Conservation (phyloP, 352 stramenopile species). For the Phytopythium montanum region DNA sequence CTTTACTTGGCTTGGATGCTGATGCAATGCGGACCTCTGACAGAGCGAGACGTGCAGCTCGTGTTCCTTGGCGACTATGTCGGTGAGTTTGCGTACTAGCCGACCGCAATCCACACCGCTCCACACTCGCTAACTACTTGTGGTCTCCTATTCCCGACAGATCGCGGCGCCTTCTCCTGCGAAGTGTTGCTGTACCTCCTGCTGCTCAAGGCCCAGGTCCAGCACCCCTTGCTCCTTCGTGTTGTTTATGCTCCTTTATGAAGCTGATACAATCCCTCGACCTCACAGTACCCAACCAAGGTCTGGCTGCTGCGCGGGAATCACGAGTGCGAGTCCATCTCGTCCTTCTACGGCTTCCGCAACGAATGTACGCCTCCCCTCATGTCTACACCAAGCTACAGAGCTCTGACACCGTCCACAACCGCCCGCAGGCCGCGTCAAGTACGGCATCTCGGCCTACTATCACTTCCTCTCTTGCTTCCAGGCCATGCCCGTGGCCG, state of each 20-base stretch:
- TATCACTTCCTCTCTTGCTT: conserved; percentile 83
- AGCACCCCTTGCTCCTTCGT: background rate
- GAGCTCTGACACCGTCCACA: background rate
- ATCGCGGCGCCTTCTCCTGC: conserved; percentile 75
- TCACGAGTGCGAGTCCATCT: conserved; percentile 85
- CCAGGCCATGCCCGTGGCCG: conserved; percentile 64
- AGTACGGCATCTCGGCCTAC: conserved; percentile 79
- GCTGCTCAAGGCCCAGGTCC: conserved; percentile 54
- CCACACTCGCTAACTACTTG: background rate
- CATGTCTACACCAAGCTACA: background rate
- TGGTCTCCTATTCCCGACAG: conserved; percentile 10
- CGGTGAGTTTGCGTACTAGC: conserved; percentile 15
- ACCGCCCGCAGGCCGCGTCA: conserved; percentile 34
- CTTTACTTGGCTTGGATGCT: background rate
- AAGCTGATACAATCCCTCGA: conserved; percentile 18
- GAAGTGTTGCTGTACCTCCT: conserved; percentile 82
- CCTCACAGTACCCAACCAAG: conserved; percentile 25
- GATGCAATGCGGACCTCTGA: background rate
- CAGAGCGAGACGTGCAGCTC: conserved; percentile 48
- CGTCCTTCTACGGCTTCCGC: conserved; percentile 83
- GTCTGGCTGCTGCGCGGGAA: conserved; percentile 75
- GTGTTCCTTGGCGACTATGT: conserved; percentile 82
- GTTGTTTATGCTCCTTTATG: background rate
- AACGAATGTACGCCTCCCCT: conserved; percentile 51
- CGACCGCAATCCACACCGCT: no score